Evolutionary conservation across 2,329 filamentous ascomycete species (phyloP).

Genomic region (Malbranchea cinnamomea): DNA sequence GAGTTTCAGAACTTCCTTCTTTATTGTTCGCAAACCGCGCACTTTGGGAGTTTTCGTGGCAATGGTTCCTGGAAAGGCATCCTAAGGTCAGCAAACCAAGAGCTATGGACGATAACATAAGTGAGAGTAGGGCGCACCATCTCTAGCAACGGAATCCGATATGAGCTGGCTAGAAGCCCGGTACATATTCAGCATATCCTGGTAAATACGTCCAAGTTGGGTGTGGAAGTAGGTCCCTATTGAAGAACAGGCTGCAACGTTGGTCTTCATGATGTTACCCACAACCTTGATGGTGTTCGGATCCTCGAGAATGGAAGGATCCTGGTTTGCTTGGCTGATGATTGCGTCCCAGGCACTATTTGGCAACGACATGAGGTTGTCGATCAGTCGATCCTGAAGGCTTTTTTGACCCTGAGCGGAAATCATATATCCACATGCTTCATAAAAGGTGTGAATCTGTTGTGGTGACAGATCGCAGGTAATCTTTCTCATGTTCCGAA

Average conservation of each 20-base stretch:
- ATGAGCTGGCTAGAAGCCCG: slow-evolving; percentile 92
- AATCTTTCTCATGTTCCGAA: slow-evolving; percentile 87
- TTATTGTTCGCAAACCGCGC: slow-evolving; percentile 87
- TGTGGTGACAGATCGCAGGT: slow-evolving; percentile 90
- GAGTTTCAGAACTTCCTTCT: slow-evolving; percentile 97
- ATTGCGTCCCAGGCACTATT: slow-evolving; percentile 94
- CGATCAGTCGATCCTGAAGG: slow-evolving; percentile 79
- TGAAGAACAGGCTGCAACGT: slow-evolving; percentile 93
- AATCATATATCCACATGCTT: slow-evolving; percentile 98
- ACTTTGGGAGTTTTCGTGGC: slow-evolving; percentile 97
- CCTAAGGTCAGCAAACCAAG: slow-evolving; percentile 10
- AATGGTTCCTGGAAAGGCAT: slow-evolving; percentile 60
- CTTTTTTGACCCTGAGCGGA: slow-evolving; percentile 91
- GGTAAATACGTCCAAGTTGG: slow-evolving; percentile 92
- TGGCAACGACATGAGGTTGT: slow-evolving; percentile 83
- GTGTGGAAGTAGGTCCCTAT: slow-evolving; percentile 97
- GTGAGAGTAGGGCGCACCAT: slow-evolving; percentile 42
- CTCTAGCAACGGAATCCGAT: slow-evolving; percentile 73
- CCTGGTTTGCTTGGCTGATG: slow-evolving; percentile 70
- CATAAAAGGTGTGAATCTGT: slow-evolving; percentile 97
- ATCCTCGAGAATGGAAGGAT: slow-evolving; percentile 79
- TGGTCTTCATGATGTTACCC: slow-evolving; percentile 99
- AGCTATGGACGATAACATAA: slow-evolving; percentile 1
- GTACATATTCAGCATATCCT: slow-evolving; percentile 99
- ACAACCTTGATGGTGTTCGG: slow-evolving; percentile 95